A percentile compares a stretch with the other conserved stretches of the same genome.
Evolutionary conservation across 2,329 filamentous ascomycete genomes (phyloP).

Genomic region (Fusarium albidum): DNA sequence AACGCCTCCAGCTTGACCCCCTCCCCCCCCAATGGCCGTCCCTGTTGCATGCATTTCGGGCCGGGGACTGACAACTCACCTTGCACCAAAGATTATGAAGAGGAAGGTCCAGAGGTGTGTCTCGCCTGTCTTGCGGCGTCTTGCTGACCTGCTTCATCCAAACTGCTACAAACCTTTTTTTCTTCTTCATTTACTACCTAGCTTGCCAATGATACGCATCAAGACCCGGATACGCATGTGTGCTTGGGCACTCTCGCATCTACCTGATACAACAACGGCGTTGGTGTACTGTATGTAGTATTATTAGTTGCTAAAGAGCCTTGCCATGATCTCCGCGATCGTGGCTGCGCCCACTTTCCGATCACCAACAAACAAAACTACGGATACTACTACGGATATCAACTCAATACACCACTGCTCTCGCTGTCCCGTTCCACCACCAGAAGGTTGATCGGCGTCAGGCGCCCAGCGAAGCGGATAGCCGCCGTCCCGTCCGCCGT

Average conservation of each 20-base stretch:
- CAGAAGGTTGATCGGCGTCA: slow-evolving; percentile 9
- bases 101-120: neutral
- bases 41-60: too few relatives aligned
- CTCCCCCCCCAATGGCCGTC: too few relatives aligned
- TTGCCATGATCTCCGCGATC: neutral
- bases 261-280: slow-evolving; percentile 19
- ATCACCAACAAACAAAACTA: slow-evolving; percentile 7
- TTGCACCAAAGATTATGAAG: neutral
- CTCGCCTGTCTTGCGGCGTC: neutral
- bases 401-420: too few relatives aligned
- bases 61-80: slow-evolving; percentile 6
- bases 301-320: too few relatives aligned
- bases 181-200: neutral
- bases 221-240: neutral
- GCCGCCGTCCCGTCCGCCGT: too few relatives aligned
- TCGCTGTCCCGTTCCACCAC: neutral
- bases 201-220: neutral
- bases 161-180: neutral
- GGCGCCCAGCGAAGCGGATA: slow-evolving; percentile 11
- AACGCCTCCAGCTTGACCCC: too few relatives aligned
- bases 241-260: slow-evolving; percentile 3
- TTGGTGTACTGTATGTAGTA: neutral
- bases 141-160: neutral
- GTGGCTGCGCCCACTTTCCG: slow-evolving; percentile 12
- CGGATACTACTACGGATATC: too few relatives aligned